Percentiles rank a stretch among this genome's conserved stretches.
phyloP scores from a whole-genome alignment of 73 alveolate genomes.

The Tetrahymena borealis region DNA sequence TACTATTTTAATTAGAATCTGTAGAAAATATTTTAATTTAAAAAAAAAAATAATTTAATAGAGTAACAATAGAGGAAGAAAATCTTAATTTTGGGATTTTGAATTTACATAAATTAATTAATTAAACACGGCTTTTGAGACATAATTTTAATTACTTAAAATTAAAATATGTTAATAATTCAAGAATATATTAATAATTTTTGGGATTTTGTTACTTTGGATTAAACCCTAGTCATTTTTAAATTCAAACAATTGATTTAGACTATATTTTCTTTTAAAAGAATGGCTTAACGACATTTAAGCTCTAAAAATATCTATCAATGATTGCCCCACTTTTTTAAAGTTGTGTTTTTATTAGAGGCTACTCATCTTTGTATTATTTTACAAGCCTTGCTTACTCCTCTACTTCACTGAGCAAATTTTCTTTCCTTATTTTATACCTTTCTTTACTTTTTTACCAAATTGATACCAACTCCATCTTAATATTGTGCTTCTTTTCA shows the following conservation, averaged over 20 bases:
- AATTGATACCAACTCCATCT: background rate
- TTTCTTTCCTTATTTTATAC: background rate
- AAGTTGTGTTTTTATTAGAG: background rate
- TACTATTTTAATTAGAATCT: no score
- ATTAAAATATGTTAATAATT: no score
- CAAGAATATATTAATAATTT: no score
- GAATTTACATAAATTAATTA: no score
- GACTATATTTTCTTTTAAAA: background rate
- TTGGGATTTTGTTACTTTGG: no score
- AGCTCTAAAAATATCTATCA: background rate
- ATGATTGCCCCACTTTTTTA: background rate
- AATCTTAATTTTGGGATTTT: no score
- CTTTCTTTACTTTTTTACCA: background rate
- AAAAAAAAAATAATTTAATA: no score
- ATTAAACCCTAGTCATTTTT: no score
- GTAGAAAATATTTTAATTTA: no score
- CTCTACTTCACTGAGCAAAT: background rate
- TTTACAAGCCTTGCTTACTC: background rate
- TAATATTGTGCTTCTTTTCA: background rate
- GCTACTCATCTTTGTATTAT: background rate
- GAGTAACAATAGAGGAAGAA: no score
- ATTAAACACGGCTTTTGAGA: no score
- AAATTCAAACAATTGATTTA: background rate
- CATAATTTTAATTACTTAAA: no score
- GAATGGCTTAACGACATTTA: background rate